Evolutionary conservation across 208 protist species (phyloP).

Genomic region (Acanthamoeba lenticulata): DNA sequence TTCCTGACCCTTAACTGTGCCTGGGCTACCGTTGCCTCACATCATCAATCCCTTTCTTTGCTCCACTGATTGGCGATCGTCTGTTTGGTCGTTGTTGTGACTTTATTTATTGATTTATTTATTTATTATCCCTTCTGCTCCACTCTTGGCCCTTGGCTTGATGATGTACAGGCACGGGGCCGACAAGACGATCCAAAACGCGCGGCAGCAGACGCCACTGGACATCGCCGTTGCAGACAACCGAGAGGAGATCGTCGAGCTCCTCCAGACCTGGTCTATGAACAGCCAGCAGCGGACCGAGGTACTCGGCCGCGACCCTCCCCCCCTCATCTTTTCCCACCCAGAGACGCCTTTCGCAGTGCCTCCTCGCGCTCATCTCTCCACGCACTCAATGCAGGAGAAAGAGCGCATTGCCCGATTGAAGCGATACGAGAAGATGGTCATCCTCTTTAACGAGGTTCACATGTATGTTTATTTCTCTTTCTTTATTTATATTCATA

Average conservation of each 20-base stretch:
- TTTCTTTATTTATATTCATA: too few relatives aligned
- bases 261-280: not conserved
- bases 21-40: not conserved
- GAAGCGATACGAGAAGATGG: conserved; percentile 51
- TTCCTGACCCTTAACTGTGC: not conserved
- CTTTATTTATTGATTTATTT: too few relatives aligned
- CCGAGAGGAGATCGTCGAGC: conserved; percentile 29
- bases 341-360: not conserved
- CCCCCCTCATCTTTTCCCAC: too few relatives aligned
- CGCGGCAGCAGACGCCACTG: not conserved
- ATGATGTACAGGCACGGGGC: not conserved
- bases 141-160: not conserved
- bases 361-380: not conserved
- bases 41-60: not conserved
- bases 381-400: not conserved
- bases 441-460: conserved; percentile 14
- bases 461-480: conserved; percentile 45
- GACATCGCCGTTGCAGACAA: conserved; percentile 8
- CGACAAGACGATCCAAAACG: conserved; percentile 10
- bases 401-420: conserved; percentile 39
- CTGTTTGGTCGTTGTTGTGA: too few relatives aligned
- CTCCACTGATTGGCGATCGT: too few relatives aligned
- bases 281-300: conserved; percentile 4
- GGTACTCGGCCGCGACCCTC: too few relatives aligned
- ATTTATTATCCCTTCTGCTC: not conserved